Conservation (phyloP, 352 stramenopile genomes). For the Phytophthora multivora region DNA sequence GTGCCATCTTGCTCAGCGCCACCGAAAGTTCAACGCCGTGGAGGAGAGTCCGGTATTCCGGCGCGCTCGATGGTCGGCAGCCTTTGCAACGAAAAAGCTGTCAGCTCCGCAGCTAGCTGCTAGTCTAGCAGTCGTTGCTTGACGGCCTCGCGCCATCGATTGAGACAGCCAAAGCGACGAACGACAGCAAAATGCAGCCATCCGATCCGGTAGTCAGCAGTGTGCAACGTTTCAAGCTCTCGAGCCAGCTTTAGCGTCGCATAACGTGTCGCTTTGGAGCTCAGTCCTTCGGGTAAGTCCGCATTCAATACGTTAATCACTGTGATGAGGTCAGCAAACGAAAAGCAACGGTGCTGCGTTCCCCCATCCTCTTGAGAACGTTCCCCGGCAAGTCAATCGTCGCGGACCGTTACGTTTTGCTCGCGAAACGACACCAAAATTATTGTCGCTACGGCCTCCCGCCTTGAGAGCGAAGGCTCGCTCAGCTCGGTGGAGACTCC, state of each 20-base stretch:
- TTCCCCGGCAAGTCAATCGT: slow-evolving; percentile 31
- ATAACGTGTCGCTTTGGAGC: slow-evolving; percentile 32
- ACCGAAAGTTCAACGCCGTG: slow-evolving; percentile 2
- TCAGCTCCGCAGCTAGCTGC: background rate
- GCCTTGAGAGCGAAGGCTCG: background rate
- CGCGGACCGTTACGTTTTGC: slow-evolving; percentile 15
- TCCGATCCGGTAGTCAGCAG: slow-evolving; percentile 5
- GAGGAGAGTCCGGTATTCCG: too few species aligned
- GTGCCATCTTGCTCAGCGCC: background rate
- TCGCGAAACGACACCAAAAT: slow-evolving; percentile 30
- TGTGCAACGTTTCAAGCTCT: slow-evolving; percentile 33
- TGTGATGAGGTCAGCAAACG: background rate
- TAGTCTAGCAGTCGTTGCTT: background rate
- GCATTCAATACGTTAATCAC: background rate
- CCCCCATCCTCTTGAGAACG: slow-evolving; percentile 28
- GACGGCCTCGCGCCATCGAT: background rate
- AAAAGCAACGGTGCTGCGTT: slow-evolving; percentile 1
- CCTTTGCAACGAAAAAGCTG: background rate
- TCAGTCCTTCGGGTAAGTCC: slow-evolving; percentile 15
- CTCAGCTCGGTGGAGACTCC: background rate
- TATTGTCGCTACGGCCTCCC: slow-evolving; percentile 9
- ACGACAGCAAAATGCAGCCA: slow-evolving; percentile 25
- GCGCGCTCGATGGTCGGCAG: background rate
- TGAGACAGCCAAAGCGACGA: slow-evolving; percentile 11
- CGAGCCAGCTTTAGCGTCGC: slow-evolving; percentile 26